phyloP scores from a whole-genome alignment of 352 stramenopile species.

The Pythium vanterpoolii region DNA sequence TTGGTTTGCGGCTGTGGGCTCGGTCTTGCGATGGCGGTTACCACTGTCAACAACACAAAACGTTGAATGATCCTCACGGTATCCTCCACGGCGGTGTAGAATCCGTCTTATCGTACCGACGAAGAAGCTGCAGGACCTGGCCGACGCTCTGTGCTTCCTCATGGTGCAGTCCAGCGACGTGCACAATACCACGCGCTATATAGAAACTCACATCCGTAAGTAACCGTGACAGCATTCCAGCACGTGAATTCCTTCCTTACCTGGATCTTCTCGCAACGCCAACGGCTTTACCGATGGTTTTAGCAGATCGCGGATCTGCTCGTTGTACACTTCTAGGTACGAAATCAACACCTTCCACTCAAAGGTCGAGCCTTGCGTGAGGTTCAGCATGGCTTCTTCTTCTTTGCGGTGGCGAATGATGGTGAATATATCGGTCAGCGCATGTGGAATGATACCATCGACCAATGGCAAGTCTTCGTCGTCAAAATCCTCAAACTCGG shows the following conservation, averaged over 20 bases:
- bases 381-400: constrained; percentile 42
- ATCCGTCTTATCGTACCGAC: constrained; percentile 23
- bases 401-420: constrained; percentile 63
- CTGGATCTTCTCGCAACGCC: constrained; percentile 47
- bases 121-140: constrained; percentile 46
- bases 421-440: constrained; percentile 53
- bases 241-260: constrained; percentile 14
- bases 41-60: constrained; percentile 21
- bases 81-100: not conserved
- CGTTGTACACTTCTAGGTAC: constrained; percentile 93
- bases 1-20: constrained; percentile 77
- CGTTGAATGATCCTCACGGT: not conserved
- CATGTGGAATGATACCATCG: constrained; percentile 85
- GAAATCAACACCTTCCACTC: constrained; percentile 81
- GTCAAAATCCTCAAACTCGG: constrained; percentile 40
- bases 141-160: constrained; percentile 42
- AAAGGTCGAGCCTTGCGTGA: constrained; percentile 41
- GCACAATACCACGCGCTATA: constrained; percentile 41
- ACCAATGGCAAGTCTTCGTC: constrained; percentile 39
- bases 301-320: constrained; percentile 88
- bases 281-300: constrained; percentile 39
- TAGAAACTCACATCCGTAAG: not conserved
- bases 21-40: constrained; percentile 53
- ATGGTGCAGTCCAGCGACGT: constrained; percentile 52
- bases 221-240: not conserved